Base-by-base conservation (phyloP, 2,329 filamentous ascomycete genomes). In the Chaetomiaceae sp. region DNA sequence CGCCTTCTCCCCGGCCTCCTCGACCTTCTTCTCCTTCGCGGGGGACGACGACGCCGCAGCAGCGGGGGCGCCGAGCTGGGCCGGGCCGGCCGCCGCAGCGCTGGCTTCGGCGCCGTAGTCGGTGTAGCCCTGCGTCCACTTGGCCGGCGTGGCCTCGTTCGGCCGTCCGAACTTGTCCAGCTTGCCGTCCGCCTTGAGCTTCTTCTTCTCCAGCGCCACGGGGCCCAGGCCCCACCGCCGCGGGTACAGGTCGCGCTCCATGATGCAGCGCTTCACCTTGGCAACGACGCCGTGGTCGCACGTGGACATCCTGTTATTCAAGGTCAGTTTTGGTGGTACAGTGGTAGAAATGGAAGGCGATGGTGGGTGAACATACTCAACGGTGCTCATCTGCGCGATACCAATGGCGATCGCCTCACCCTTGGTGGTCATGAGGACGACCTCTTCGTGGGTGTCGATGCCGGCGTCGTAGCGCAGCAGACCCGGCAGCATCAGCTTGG, bases 261-360 rank as follows among this genome's bases (percentile, higher is more conserved):
- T 98, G 69, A 98, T 98, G 70, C 90, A 95, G 61, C 93, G 85
- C 84, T 98, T 98, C 66, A 98, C 88, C 78, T 96, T 97, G 60
- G 93, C 93, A 49, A 97, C 91, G 49, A 96, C 89, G 60, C 93
- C 93, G 70, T 98, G 93, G 65, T 97, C 90, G 70, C 93, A 97
- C 27, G 89, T 91, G 24, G 88, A 88, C 70, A 98, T 87, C 48
- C 54, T 58, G 35, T 41, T 26, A 18, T n/a, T 10, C 22, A 5
- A 24, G 3, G 50, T 53, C 27, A 49, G 33, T 15, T n/a, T 18
- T 22, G 10, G 4, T 30, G n/a, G 9, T 4, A 7, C 10, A 10
- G 17, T 2, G 8, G 5, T 18, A 19, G 6, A 7, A 8, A 2
- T 6, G 10, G 15, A 30, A 2, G 18, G 18, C 7, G 19, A 6